Conservation (phyloP, 495 filamentous ascomycete genomes). For the Arthonia radiata region DNA sequence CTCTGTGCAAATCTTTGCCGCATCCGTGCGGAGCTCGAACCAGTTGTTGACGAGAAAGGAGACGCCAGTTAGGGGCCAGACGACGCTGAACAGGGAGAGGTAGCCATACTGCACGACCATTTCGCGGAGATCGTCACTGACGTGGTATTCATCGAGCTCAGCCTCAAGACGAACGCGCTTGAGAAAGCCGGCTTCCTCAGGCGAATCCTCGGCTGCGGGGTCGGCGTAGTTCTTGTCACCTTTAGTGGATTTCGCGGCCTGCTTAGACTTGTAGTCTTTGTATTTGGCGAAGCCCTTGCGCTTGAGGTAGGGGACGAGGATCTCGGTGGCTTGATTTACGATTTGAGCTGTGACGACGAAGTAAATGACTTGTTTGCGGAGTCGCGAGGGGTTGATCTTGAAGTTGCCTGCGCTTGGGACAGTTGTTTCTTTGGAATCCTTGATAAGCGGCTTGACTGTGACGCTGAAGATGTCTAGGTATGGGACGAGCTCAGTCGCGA, state of each 20-base stretch:
- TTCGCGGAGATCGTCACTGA: slow-evolving; percentile 68
- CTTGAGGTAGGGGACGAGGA: slow-evolving; percentile 65
- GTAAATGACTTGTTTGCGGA: slow-evolving; percentile 86
- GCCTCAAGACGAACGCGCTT: slow-evolving; percentile 63
- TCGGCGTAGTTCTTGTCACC: slow-evolving; percentile 12
- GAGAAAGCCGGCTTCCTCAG: slow-evolving; percentile 57
- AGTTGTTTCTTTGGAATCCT: slow-evolving; percentile 39
- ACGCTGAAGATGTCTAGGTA: slow-evolving; percentile 70
- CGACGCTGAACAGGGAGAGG: slow-evolving; percentile 72
- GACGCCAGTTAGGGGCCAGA: slow-evolving; percentile 73
- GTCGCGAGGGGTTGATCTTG: slow-evolving; percentile 56
- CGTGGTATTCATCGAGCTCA: slow-evolving; percentile 67
- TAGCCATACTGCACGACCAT: slow-evolving; percentile 82
- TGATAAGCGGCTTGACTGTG: slow-evolving; percentile 48
- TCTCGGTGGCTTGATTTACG: slow-evolving; percentile 66
- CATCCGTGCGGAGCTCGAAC: slow-evolving; percentile 81
- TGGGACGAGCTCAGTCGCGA: slow-evolving; percentile 65
- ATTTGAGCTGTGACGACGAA: slow-evolving; percentile 91
- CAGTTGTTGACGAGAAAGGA: slow-evolving; percentile 93
- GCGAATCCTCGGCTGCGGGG: slow-evolving; percentile 25
- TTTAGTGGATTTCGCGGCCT: slow-evolving; percentile 19
- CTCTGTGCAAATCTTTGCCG: slow-evolving; percentile 79
- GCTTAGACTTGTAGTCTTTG: slow-evolving; percentile 39
- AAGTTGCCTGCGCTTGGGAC: slow-evolving; percentile 33
- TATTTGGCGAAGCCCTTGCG: slow-evolving; percentile 47